Evolutionary conservation across 2,329 filamentous ascomycete species (phyloP), one percentile per base, ranked within the genome.

Genomic region (Sclerotinia trifoliorum): DNA sequence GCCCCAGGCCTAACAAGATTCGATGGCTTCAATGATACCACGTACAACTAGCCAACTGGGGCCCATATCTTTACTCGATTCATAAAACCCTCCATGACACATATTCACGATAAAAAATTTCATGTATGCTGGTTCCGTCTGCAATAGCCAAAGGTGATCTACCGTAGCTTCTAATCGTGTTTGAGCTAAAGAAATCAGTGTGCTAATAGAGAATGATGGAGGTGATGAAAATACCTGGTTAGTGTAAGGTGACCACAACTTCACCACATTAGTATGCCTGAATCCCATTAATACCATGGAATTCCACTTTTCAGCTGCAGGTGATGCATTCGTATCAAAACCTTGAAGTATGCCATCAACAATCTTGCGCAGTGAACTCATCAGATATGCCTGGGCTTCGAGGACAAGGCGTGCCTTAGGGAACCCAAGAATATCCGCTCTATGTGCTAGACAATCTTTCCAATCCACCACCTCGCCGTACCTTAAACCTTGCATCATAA

Each of bases 171-270:
- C 35, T 2, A 65, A 4, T 24, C 58, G 54, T 10, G 44, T 39
- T 35, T 58, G 35, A 7, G 57, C 56, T 19, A 70, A 58, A 10
- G 68, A 57, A 4, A 67, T 13, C 11, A 71, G 26, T 19, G 15
- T 13, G 1, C 58, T 4, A 7, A 68, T 39, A 35, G 63, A 54
- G 19, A 71, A 70, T 29, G 24, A 13, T 24, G 69, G 69, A 3
- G 69, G 69, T 7, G 58, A 58, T 32, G 64, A 70, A n/a, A 71
- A 71, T 39, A 69, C 58, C 48, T 71, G 69, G 48, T 71, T 73
- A 4, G 65, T 49, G 49, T 51, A 71, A 15, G n/a, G 32, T 13
- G 69, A 70, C 21, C 57, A 58, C 21, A 70, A 69, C n/a, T 63
- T 39, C 29, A 51, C n/a, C 5, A 39, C 42, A 13, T 42, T 56